These are phyloP conservation scores for Trametes elegans DNA, from an alignment of 768 basidiomycete species.

Conservation along the genomic window DNA sequence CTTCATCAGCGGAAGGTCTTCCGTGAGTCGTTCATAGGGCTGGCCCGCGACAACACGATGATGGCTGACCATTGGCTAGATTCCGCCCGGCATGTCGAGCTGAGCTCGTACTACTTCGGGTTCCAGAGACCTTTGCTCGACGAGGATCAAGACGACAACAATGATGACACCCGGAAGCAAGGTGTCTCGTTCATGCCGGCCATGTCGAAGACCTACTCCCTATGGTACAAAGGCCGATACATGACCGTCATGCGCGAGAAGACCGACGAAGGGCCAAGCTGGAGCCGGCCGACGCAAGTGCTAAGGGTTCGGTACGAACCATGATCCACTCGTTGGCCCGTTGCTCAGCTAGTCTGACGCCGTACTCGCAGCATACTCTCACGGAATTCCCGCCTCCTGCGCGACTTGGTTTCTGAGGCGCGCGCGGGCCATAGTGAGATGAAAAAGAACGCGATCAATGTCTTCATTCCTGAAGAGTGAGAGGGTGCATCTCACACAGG, in stretches of 20 bases:
- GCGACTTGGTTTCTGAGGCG: constrained; percentile 52
- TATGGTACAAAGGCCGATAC: constrained; percentile 46
- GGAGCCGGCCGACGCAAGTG: constrained; percentile 35
- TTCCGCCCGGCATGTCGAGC: constrained; percentile 24
- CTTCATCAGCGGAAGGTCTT: constrained; percentile 46
- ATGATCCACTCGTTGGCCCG: no score
- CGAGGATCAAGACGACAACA: constrained; percentile 1
- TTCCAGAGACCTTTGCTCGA: neutral
- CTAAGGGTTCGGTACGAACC: constrained; percentile 42
- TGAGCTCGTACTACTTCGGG: constrained; percentile 19
- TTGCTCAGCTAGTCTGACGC: neutral
- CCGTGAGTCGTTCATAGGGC: neutral
- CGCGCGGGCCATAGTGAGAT: constrained; percentile 50
- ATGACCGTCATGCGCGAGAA: constrained; percentile 34
- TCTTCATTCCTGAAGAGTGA: constrained; percentile 50
- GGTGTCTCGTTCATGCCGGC: constrained; percentile 44
- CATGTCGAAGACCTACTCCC: constrained; percentile 35
- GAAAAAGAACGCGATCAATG: constrained; percentile 48
- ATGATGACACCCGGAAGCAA: constrained; percentile 1
- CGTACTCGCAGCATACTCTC: constrained; percentile 45
- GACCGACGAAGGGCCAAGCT: constrained; percentile 35
- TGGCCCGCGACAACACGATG: neutral
- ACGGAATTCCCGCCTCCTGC: constrained; percentile 44
- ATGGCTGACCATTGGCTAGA: constrained; percentile 15
- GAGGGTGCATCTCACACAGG: constrained; percentile 1